Conservation (phyloP, 768 basidiomycete genomes). For the Holtermannia corniformis region DNA sequence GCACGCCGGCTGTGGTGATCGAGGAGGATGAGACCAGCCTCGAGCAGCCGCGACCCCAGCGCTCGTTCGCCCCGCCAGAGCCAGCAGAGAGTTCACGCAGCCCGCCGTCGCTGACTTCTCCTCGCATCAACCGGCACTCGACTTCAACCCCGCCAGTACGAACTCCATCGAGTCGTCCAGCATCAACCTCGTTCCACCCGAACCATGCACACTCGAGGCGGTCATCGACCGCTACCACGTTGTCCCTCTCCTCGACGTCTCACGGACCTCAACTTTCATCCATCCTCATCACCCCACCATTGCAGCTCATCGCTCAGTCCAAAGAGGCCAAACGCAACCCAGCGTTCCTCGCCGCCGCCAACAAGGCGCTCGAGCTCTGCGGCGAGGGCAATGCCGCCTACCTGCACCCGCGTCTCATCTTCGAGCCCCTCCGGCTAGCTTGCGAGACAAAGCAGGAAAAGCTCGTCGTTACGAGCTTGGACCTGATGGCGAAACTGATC, state of each 20-base stretch:
- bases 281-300: slow-evolving; percentile 52
- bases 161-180: not conserved
- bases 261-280: slow-evolving; percentile 29
- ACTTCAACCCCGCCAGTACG: no score
- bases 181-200: slow-evolving; percentile 1
- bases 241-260: slow-evolving; percentile 21
- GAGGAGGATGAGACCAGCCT: not conserved
- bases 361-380: slow-evolving; percentile 72
- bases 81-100: no score
- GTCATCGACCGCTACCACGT: slow-evolving; percentile 27
- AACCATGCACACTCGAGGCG: slow-evolving; percentile 17
- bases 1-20: not conserved
- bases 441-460: slow-evolving; percentile 67
- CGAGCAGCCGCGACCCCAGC: not conserved
- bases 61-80: no score
- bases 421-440: slow-evolving; percentile 89
- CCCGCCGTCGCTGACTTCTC: no score
- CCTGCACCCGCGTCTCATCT: slow-evolving; percentile 64
- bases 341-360: slow-evolving; percentile 72
- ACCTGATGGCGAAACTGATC: slow-evolving; percentile 94
- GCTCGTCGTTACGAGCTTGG: slow-evolving; percentile 86
- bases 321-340: slow-evolving; percentile 76
- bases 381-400: slow-evolving; percentile 52
- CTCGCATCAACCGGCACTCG: no score
- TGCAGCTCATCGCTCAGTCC: slow-evolving; percentile 76